Percentiles rank a stretch among this genome's conserved stretches.
Evolutionary conservation across 345 rosid species (phyloP).

Genomic region (Eucalyptus globulus): DNA sequence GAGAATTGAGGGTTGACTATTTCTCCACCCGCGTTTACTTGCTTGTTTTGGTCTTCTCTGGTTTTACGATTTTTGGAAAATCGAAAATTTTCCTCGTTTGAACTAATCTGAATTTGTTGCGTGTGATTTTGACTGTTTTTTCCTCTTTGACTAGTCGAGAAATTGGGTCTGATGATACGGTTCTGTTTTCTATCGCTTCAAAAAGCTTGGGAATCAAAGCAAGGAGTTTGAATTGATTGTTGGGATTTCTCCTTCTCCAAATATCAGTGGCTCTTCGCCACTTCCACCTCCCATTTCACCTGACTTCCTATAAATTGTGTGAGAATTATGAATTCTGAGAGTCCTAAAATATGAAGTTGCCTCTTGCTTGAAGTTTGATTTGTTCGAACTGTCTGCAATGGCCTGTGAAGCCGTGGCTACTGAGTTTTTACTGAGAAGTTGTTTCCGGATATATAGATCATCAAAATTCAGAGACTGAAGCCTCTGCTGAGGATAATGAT

Average conservation of each 20-base stretch:
- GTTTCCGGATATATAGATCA: constrained; percentile 18
- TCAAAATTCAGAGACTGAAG: constrained; percentile 19
- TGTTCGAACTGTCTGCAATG: not conserved
- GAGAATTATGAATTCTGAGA: not conserved
- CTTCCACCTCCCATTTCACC: not conserved
- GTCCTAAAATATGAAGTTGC: not conserved
- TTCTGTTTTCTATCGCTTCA: not conserved
- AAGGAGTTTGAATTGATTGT: not conserved
- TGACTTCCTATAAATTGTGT: not conserved
- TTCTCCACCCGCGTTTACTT: not conserved
- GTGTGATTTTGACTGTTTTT: not conserved
- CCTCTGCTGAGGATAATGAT: constrained; percentile 14
- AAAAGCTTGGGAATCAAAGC: not conserved
- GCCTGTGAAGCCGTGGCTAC: not conserved
- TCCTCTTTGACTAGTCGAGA: not conserved
- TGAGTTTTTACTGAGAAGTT: not conserved
- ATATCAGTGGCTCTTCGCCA: no score
- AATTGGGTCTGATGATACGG: not conserved
- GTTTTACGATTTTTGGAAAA: not conserved
- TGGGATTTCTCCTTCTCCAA: not conserved
- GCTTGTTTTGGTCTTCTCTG: not conserved
- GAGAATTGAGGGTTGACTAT: not conserved
- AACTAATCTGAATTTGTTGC: not conserved
- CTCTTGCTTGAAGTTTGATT: not conserved
- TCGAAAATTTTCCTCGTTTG: not conserved